Evolutionary conservation across 306 rosid genomes (phyloP).

Genomic region (Senna siamea): DNA sequence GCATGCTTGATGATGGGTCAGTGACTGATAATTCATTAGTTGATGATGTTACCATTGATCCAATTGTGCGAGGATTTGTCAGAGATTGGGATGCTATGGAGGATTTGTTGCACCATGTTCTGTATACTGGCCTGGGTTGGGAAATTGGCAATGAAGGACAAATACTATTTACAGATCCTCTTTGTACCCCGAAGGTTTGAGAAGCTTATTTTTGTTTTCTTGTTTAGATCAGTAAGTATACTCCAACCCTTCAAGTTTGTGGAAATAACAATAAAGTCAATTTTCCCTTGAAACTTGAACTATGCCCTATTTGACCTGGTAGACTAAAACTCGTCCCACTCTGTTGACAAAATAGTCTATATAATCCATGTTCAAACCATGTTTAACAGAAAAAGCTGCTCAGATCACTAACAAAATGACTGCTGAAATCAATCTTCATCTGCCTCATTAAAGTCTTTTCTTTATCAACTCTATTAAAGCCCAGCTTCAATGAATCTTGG

Average conservation of each 20-base stretch:
- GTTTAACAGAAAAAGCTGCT: conserved; percentile 1
- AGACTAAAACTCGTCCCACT: not conserved
- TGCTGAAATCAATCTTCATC: not conserved
- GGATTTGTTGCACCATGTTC: conserved; percentile 83
- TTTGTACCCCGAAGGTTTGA: conserved; percentile 88
- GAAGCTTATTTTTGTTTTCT: not conserved
- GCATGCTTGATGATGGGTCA: conserved; percentile 66
- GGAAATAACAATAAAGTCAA: not conserved
- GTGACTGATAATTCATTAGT: conserved; percentile 47
- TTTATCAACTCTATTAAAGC: not conserved
- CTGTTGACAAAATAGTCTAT: conserved; percentile 3
- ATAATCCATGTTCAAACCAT: not conserved
- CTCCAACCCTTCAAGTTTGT: not conserved
- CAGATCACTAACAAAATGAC: not conserved
- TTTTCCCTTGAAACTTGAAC: not conserved
- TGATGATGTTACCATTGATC: conserved; percentile 68
- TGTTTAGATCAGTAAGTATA: not conserved
- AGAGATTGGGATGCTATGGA: conserved; percentile 99
- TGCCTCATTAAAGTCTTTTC: not conserved
- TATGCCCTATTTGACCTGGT: not conserved
- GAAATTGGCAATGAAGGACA: conserved; percentile 98
- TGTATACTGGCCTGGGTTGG: conserved; percentile 97
- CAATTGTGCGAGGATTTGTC: conserved; percentile 72
- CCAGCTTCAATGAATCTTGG: not conserved
- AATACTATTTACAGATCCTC: conserved; percentile 91